Percentiles rank a stretch among this genome's conserved stretches.
These are phyloP conservation scores for Dipodascopsis tothii DNA, from an alignment of 805 yeast genomes.

Conservation along the genomic window DNA sequence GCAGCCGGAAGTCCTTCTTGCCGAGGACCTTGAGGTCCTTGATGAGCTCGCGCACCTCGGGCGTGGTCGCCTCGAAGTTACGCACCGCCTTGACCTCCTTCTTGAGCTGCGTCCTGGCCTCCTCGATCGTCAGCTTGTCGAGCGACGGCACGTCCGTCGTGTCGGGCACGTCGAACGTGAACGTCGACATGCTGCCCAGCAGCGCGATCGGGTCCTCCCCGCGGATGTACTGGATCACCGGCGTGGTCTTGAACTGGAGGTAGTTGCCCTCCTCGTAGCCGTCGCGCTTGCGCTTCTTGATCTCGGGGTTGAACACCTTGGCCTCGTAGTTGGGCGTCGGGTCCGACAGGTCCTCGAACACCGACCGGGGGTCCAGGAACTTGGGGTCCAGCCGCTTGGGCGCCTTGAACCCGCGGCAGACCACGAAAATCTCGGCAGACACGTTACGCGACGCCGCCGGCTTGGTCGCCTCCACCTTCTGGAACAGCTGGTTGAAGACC, in stretches of 20 bases:
- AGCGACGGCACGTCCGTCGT: not conserved
- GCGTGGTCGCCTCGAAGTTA: slow-evolving; percentile 68
- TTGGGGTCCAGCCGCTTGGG: slow-evolving; percentile 93
- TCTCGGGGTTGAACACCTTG: slow-evolving; percentile 89
- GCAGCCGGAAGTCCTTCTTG: slow-evolving; percentile 79
- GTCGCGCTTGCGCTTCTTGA: slow-evolving; percentile 79
- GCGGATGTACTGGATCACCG: slow-evolving; percentile 72
- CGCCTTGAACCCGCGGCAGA: slow-evolving; percentile 91
- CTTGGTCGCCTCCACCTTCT: slow-evolving; percentile 95
- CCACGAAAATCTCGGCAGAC: slow-evolving; percentile 97
- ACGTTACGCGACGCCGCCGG: slow-evolving; percentile 99
- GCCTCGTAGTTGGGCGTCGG: slow-evolving; percentile 62
- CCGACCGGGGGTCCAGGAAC: slow-evolving; percentile 82
- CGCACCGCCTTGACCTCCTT: slow-evolving; percentile 60
- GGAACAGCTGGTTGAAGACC: slow-evolving; percentile 94
- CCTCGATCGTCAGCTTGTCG: slow-evolving; percentile 2
- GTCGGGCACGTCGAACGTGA: slow-evolving; percentile 42
- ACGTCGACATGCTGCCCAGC: slow-evolving; percentile 64
- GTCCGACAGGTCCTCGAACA: slow-evolving; percentile 80
- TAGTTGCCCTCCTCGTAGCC: slow-evolving; percentile 97
- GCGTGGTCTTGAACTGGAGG: slow-evolving; percentile 58
- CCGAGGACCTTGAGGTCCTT: slow-evolving; percentile 92
- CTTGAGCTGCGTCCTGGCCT: slow-evolving; percentile 4
- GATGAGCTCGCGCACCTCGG: slow-evolving; percentile 72
- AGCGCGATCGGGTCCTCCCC: slow-evolving; percentile 76